Conservation (phyloP, 805 yeast species). For the Saturnispora diversa region DNA sequence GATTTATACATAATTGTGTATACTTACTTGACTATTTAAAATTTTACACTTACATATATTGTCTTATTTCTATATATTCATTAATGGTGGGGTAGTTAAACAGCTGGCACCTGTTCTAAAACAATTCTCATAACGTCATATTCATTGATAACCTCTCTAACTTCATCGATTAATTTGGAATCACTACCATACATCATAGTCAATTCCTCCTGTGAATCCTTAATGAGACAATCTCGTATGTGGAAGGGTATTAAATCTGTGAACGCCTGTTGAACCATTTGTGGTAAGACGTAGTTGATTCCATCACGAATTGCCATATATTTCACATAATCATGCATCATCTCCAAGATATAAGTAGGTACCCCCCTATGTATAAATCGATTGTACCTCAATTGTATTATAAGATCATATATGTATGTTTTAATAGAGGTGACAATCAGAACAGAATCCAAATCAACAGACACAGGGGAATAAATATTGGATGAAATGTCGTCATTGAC, state of each 20-base stretch:
- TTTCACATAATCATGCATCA: constrained; percentile 34
- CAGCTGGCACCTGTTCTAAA: constrained; percentile 43
- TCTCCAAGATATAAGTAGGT: constrained; percentile 38
- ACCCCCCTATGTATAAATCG: constrained; percentile 47
- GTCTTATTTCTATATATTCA: too few species aligned
- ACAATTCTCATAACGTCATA: constrained; percentile 46
- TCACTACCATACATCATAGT: constrained; percentile 52
- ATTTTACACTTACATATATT: too few species aligned
- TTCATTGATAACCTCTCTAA: constrained; percentile 39
- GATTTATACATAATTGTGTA: too few species aligned
- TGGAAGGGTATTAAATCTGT: constrained; percentile 39
- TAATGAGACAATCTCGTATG: constrained; percentile 28
- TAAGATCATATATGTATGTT: constrained; percentile 49
- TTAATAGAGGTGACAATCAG: constrained; percentile 20
- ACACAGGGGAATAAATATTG: not conserved
- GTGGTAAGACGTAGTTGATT: constrained; percentile 42
- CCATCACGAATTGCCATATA: constrained; percentile 37
- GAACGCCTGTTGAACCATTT: constrained; percentile 43
- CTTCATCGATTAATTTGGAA: constrained; percentile 31
- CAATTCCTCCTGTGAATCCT: constrained; percentile 39
- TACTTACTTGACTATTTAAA: too few species aligned
- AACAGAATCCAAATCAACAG: not conserved
- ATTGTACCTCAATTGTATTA: constrained; percentile 45
- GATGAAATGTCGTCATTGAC: not conserved
- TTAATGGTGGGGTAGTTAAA: constrained; percentile 24